Conservation (phyloP, 2,329 filamentous ascomycete species). For the Botrytis squamosa region DNA sequence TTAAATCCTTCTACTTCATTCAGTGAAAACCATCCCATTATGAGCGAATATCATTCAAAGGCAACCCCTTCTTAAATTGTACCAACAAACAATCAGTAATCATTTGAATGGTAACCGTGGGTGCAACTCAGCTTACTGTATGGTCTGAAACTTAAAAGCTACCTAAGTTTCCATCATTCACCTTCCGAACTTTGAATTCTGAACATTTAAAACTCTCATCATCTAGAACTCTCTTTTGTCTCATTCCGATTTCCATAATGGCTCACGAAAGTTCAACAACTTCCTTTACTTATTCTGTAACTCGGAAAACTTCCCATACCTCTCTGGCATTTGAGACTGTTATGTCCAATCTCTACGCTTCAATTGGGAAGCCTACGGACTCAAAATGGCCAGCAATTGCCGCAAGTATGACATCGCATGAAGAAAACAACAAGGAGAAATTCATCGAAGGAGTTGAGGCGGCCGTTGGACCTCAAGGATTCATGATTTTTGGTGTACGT, state of each 20-base stretch:
- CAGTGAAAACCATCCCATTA: background rate
- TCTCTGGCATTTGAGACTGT: conserved; percentile 23
- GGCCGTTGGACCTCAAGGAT: conserved; percentile 27
- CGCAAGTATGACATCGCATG: conserved; percentile 18
- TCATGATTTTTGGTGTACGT: conserved; percentile 30
- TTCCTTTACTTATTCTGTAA: conserved; percentile 16
- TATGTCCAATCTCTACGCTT: conserved; percentile 25
- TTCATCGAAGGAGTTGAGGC: conserved; percentile 21
- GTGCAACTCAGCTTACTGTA: background rate
- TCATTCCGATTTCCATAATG: background rate
- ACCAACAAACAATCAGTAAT: background rate
- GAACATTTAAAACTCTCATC: background rate
- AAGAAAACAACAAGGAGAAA: conserved; percentile 16
- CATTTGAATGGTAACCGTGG: background rate
- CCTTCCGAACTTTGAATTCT: background rate
- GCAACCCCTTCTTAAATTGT: background rate
- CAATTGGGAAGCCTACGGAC: conserved; percentile 24
- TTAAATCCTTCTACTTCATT: background rate
- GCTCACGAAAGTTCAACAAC: background rate
- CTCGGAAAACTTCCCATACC: conserved; percentile 20
- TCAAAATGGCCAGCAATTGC: conserved; percentile 15
- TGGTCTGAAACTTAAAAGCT: background rate
- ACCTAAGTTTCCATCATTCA: background rate
- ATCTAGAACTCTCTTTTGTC: background rate
- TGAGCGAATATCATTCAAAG: background rate